Evolutionary conservation across 306 rosid species (phyloP).

Genomic region (Pueraria montana): DNA sequence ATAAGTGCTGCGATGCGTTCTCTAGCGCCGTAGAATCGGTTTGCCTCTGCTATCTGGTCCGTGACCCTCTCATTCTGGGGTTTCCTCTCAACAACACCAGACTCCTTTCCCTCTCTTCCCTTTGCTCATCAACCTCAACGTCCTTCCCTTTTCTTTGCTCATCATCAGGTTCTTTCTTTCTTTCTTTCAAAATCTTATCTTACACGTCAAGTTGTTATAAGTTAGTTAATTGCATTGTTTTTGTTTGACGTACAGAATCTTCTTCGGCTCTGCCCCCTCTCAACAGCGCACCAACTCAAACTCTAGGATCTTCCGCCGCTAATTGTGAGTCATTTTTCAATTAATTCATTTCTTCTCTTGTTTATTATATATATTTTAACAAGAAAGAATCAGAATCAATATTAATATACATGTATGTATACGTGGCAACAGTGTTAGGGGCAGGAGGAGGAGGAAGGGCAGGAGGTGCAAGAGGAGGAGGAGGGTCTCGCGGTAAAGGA

Average conservation of each 20-base stretch:
- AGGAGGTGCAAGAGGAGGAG: no score
- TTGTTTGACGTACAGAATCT: slow-evolving; percentile 44
- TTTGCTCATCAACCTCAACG: slow-evolving; percentile 44
- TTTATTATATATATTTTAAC: no score
- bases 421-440: no score
- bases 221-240: not conserved
- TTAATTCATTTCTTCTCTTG: no score
- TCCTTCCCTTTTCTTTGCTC: slow-evolving; percentile 59
- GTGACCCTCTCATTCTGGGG: slow-evolving; percentile 65
- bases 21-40: slow-evolving; percentile 37
- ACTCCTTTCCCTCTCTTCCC: slow-evolving; percentile 67
- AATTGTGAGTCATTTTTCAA: no score
- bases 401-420: no score
- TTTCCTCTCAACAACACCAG: slow-evolving; percentile 69
- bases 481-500: no score
- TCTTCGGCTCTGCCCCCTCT: slow-evolving; percentile 63
- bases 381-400: no score
- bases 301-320: not conserved
- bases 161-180: not conserved
- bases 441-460: no score
- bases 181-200: not conserved
- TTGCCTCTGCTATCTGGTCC: slow-evolving; percentile 75
- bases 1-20: slow-evolving; percentile 68
- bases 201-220: no score
- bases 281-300: slow-evolving; percentile 29